A percentile compares a stretch with the other conserved stretches of the same genome.
These are phyloP conservation scores for Leptodermis oblonga DNA, from an alignment of 257 asterid genomes.

Conservation along the genomic window DNA sequence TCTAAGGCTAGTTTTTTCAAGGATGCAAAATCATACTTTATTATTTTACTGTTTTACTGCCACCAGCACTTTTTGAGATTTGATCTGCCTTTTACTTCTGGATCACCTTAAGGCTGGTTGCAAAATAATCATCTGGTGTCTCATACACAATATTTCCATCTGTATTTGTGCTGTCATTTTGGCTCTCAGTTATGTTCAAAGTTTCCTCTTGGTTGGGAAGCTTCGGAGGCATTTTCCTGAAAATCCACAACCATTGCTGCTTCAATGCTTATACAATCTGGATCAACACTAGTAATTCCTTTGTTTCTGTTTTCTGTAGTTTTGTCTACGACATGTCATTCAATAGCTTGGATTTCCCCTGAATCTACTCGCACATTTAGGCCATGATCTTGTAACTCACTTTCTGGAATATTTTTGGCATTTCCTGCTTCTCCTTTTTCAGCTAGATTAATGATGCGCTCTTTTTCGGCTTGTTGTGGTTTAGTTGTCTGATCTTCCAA, in stretches of 20 bases:
- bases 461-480: background rate
- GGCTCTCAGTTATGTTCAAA: background rate
- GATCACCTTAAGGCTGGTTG: constrained; percentile 9
- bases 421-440: background rate
- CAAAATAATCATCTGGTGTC: constrained; percentile 2
- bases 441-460: background rate
- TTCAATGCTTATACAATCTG: background rate
- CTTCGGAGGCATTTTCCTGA: no score
- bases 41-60: constrained; percentile 13
- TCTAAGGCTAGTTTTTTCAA: background rate
- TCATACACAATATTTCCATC: background rate
- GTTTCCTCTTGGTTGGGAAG: background rate
- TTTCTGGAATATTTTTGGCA: background rate
- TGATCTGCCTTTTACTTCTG: constrained; percentile 14
- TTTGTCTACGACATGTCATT: background rate
- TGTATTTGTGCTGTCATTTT: background rate
- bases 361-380: background rate
- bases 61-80: constrained; percentile 4
- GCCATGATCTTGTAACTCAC: background rate
- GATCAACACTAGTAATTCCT: background rate
- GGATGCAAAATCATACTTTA: background rate
- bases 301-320: background rate
- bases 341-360: background rate
- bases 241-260: no score
- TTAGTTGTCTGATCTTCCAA: no score